Evolutionary conservation across 805 yeast species (phyloP).

Genomic region (Starmerella bombicola): DNA sequence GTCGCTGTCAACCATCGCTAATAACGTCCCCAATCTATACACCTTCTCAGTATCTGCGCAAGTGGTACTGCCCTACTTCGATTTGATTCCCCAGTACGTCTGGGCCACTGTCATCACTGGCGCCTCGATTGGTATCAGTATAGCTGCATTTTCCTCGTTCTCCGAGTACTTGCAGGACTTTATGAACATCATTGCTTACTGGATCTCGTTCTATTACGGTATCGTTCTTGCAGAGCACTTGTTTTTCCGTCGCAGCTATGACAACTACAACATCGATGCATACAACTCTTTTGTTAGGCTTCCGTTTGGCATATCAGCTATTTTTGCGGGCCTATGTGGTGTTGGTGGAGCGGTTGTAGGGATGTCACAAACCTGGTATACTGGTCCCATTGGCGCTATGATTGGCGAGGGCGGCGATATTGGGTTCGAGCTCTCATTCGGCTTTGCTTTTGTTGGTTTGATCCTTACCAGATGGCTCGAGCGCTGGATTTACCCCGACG

Average conservation of each 20-base stretch:
- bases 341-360: constrained; percentile 78
- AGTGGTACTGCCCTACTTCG: constrained; percentile 64
- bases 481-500: constrained; percentile 20
- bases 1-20: constrained; percentile 77
- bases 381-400: constrained; percentile 49
- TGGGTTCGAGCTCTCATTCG: constrained; percentile 67
- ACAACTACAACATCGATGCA: constrained; percentile 49
- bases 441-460: constrained; percentile 47
- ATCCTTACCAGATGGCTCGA: constrained; percentile 22
- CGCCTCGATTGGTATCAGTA: constrained; percentile 70
- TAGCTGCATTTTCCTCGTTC: constrained; percentile 74
- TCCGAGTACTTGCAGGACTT: constrained; percentile 64
- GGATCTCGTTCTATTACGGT: constrained; percentile 73
- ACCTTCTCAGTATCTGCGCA: constrained; percentile 81
- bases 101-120: constrained; percentile 74
- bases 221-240: constrained; percentile 73
- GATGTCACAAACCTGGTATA: constrained; percentile 77
- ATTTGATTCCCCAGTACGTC: constrained; percentile 63
- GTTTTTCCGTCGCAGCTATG: constrained; percentile 52
- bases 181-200: constrained; percentile 86
- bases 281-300: constrained; percentile 46
- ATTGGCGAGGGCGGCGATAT: constrained; percentile 77
- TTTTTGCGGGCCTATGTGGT: constrained; percentile 67
- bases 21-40: constrained; percentile 89
- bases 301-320: constrained; percentile 72